phyloP scores from a whole-genome alignment of 208 protist genomes.

The Trypanosoma melophagium region DNA sequence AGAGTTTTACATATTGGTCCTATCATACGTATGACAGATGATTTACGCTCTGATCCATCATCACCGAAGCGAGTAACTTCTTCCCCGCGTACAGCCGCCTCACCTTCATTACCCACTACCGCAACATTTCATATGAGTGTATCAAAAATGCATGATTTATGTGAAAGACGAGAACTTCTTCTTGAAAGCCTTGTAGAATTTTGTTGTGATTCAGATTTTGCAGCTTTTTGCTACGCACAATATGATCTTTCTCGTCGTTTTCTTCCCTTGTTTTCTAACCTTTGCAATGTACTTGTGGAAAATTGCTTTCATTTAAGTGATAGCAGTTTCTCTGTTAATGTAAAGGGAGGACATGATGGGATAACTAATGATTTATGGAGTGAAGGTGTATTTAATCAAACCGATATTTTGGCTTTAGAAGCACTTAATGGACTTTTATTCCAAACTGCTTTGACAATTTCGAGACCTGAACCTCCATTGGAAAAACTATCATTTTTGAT shows the following conservation, averaged over 20 bases:
- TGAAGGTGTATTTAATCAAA: slow-evolving; percentile 12
- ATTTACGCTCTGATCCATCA: slow-evolving; percentile 15
- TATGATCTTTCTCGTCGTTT: slow-evolving; percentile 88
- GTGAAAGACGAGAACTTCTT: slow-evolving; percentile 77
- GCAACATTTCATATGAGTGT: slow-evolving; percentile 20
- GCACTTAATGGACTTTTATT: slow-evolving; percentile 24
- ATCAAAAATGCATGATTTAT: slow-evolving; percentile 38
- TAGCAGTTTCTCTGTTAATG: background rate
- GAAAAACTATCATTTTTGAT: slow-evolving; percentile 15
- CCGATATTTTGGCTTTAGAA: slow-evolving; percentile 19
- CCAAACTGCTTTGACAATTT: slow-evolving; percentile 12
- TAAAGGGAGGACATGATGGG: background rate
- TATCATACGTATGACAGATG: slow-evolving; percentile 53
- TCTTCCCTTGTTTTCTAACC: slow-evolving; percentile 53
- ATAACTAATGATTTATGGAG: slow-evolving; percentile 2
- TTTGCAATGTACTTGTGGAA: slow-evolving; percentile 66
- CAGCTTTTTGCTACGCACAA: slow-evolving; percentile 74
- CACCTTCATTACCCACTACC: slow-evolving; percentile 17
- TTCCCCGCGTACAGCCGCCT: background rate
- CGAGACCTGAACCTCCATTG: background rate
- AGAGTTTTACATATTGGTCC: slow-evolving; percentile 78
- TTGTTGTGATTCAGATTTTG: slow-evolving; percentile 67
- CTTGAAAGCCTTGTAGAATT: slow-evolving; percentile 88
- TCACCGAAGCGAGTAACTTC: slow-evolving; percentile 1
- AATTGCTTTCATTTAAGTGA: slow-evolving; percentile 31